phyloP scores from a whole-genome alignment of 495 filamentous ascomycete genomes.

The Amphirosellinia nigrospora region DNA sequence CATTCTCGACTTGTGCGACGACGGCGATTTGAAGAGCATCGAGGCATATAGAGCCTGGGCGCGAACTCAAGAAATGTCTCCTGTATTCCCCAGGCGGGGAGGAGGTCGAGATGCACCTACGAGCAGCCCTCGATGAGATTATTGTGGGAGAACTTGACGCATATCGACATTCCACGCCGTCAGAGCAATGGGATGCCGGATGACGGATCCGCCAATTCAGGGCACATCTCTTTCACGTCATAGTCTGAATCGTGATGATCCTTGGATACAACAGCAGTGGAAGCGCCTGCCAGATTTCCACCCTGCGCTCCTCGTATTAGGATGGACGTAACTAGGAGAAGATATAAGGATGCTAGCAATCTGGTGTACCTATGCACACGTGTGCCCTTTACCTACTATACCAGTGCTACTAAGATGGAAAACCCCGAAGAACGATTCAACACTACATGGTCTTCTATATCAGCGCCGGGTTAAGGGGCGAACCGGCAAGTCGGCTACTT shows the following conservation, averaged over 20 bases:
- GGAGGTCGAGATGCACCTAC: conserved; percentile 36
- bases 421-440: neutral
- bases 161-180: conserved; percentile 10
- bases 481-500: neutral
- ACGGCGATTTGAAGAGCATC: conserved; percentile 35
- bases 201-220: neutral
- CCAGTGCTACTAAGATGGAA: neutral
- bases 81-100: conserved; percentile 35
- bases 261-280: conserved; percentile 38
- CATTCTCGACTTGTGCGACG: conserved; percentile 35
- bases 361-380: too few relatives aligned
- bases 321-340: conserved; percentile 12
- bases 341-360: neutral
- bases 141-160: conserved; percentile 32
- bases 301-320: conserved; percentile 35
- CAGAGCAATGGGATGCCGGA: conserved; percentile 22
- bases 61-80: conserved; percentile 39
- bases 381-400: neutral
- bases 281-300: conserved; percentile 37
- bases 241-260: conserved; percentile 30
- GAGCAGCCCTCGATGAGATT: conserved; percentile 31
- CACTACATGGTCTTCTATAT: neutral
- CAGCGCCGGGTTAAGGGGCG: neutral
- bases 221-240: conserved; percentile 17
- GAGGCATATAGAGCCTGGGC: conserved; percentile 40